Base-by-base conservation (phyloP, 1,139 yeast species). In the Yamadazyma sp. region DNA sequence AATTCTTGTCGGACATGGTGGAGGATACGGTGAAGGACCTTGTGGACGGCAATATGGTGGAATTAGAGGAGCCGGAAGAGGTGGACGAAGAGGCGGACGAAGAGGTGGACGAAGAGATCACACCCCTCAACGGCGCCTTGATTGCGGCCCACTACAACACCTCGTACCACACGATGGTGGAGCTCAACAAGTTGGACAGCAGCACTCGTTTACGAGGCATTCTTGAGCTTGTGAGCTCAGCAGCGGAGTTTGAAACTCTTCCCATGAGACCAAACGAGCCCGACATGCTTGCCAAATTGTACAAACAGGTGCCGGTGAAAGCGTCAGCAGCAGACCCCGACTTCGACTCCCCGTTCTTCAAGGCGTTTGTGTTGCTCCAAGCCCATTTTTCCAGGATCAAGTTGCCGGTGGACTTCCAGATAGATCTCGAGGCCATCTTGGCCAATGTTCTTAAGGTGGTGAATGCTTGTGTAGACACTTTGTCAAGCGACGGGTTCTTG, bases 401-500 rank as follows among this genome's bases (percentile, higher is more conserved):
- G 2, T 46, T 70, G 4, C 61, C 87, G 1, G 66, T 73, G 2
- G 95, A 87, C 37, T 62, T 87, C 33, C 67, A 63, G 1, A 58
- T 65, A 1, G 96, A 87, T 55, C 77, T 81, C 55, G 61, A 66
- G 27, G 26, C 56, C 2, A 73, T 89, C 2, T 56, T 89, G 14
- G 63, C 66, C 22, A 73, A 63, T 35, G 61, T 78, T 0, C 47
- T 83, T 34, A 69, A 67, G 3, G 56, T 89, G 24, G 62, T 87
- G 8, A 73, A 80, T 49, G 88, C 92, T 0, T 67, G 81, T 42
- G 82, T 87, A 22, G 97, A 92, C 58, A 66, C 83, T 1, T 64
- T 89, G 33, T 81, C 96, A 0, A 79, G 91, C 47, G 91, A 87
- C 43, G 97, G 98, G 0, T 70, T 73, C 47, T 62, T 91, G 53